Conservation (phyloP, 1,284 basidiomycete genomes). For the Ustilago sp. region DNA sequence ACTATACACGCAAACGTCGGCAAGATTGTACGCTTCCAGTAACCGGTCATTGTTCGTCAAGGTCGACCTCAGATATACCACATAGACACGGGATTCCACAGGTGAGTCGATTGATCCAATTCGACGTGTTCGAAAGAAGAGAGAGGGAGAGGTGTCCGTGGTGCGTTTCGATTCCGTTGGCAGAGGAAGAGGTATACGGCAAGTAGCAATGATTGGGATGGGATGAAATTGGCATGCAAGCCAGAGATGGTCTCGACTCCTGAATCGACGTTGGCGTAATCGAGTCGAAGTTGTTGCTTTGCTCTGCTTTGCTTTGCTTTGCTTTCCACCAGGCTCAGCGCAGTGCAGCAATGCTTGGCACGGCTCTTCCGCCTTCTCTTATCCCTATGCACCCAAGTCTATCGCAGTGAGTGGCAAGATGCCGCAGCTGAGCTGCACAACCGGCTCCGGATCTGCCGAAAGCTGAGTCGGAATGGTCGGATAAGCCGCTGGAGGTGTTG, state of each 20-base stretch:
- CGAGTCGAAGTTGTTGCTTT: background rate
- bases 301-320: background rate
- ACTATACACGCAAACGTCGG: background rate
- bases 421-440: background rate
- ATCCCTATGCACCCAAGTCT: background rate
- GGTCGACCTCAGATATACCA: background rate
- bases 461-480: background rate
- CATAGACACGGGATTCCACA: background rate
- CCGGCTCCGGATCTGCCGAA: background rate
- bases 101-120: background rate
- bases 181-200: background rate
- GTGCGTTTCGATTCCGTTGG: background rate
- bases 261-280: background rate
- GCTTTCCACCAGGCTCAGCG: too few relatives aligned
- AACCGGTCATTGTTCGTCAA: background rate
- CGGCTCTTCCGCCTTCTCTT: background rate
- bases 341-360: too few relatives aligned
- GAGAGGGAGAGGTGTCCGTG: background rate
- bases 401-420: background rate
- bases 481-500: constrained; percentile 4
- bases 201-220: background rate
- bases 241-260: background rate
- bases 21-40: background rate
- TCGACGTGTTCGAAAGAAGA: background rate
- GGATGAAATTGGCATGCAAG: background rate